Evolutionary conservation across 345 rosid species (phyloP).

Genomic region (Mangifera indica): DNA sequence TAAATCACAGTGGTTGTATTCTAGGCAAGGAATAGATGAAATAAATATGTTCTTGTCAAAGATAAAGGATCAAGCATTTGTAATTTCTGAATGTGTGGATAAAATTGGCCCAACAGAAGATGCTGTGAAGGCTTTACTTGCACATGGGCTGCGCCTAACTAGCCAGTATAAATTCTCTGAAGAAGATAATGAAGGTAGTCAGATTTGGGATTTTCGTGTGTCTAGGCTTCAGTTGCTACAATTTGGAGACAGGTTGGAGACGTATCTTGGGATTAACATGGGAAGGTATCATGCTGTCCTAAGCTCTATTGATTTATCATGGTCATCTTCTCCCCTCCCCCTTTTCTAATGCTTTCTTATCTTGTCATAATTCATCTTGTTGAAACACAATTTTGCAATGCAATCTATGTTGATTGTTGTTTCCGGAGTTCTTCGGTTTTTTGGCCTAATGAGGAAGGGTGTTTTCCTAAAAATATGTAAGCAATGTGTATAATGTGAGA

Average conservation of each 20-base stretch:
- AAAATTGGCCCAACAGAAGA: constrained; percentile 84
- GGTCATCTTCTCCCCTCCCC: neutral
- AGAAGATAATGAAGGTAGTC: constrained; percentile 49
- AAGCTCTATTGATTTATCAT: neutral
- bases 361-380: neutral
- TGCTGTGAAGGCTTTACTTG: constrained; percentile 68
- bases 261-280: constrained; percentile 94
- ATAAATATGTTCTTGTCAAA: constrained; percentile 54
- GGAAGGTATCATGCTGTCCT: constrained; percentile 68
- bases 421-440: neutral
- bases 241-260: constrained; percentile 82
- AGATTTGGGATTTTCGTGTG: constrained; percentile 67
- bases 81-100: constrained; percentile 74
- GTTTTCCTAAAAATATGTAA: neutral
- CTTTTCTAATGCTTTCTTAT: neutral
- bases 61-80: constrained; percentile 68
- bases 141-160: constrained; percentile 64
- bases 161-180: constrained; percentile 49
- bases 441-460: neutral
- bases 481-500: neutral
- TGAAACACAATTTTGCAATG: neutral
- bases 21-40: constrained; percentile 58
- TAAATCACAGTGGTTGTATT: constrained; percentile 79
- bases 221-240: constrained; percentile 84
- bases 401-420: neutral